phyloP scores from a whole-genome alignment of 192 early-diverging fungal species.

The Neocallimastix lanati region DNA sequence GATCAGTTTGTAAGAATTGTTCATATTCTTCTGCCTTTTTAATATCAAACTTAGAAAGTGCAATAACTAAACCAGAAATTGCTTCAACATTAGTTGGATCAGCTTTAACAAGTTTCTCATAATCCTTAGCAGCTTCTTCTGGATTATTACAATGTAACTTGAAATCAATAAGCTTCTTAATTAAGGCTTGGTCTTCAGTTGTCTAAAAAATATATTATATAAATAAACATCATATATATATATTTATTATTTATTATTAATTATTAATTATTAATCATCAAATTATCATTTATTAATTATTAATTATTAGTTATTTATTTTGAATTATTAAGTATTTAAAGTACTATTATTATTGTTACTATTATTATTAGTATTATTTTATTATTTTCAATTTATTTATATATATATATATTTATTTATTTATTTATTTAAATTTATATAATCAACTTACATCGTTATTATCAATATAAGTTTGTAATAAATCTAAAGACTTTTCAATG shows the following conservation, averaged over 20 bases:
- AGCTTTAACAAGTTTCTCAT: constrained; percentile 43
- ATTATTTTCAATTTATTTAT: too few relatives aligned
- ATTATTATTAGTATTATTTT: too few relatives aligned
- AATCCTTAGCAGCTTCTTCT: constrained; percentile 45
- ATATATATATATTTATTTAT: too few relatives aligned
- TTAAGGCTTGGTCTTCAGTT: constrained; percentile 12
- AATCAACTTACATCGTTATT: constrained; percentile 24
- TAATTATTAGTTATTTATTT: too few relatives aligned
- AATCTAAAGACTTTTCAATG: constrained; percentile 29
- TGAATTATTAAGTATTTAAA: too few relatives aligned
- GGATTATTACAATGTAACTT: constrained; percentile 37
- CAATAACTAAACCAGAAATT: constrained; percentile 45
- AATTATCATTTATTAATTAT: too few relatives aligned
- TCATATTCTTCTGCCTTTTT: constrained; percentile 41
- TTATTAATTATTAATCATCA: too few relatives aligned
- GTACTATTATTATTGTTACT: too few relatives aligned
- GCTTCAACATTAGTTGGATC: constrained; percentile 42
- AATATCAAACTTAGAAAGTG: constrained; percentile 40
- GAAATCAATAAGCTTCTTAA: constrained; percentile 48
- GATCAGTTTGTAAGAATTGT: neutral
- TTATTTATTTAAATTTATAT: too few relatives aligned
- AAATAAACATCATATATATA: too few relatives aligned
- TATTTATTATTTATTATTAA: too few relatives aligned
- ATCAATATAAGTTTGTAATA: constrained; percentile 9
- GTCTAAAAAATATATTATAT: too few relatives aligned